Evolutionary conservation across 495 filamentous ascomycete species (phyloP), one percentile per base, ranked within the genome.

Genomic region (Pseudevernia furfuracea): DNA sequence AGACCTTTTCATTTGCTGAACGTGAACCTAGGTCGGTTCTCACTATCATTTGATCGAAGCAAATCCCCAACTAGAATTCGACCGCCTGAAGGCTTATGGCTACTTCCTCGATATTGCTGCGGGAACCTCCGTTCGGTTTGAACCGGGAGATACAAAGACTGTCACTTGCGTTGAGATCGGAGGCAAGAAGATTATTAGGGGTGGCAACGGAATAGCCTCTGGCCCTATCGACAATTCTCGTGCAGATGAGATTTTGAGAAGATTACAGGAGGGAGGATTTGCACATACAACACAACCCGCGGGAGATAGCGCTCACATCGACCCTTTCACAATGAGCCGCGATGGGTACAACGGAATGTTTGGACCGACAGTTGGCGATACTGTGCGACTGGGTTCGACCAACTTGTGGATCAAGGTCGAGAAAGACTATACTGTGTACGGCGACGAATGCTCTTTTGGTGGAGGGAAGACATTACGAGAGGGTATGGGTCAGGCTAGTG

Each of bases 31-130:
- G 85, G 81, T 92, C 67, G 94, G 94, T 25, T 96, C 90, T 63
- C 94, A 98, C 74, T 98, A 97, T 75, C 92, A 97, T 76, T 91
- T 98, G 74, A 84, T 96, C 70, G 94, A 98, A 79, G 88, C 85
- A 28, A 98, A 98, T 72, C 89, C 92, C 28, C 84, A 88, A 74
- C 79, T 98, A 61, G 85, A 90, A 71, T 98, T 98, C 74, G 94
- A 98, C 74, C 89, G 94, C n/a, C 74, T 84, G 36, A 84, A 84
- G 58, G 82, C 92, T 1, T 92, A 92, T 68, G 94, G 94, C 4
- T 96, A 82, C 74, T 83, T 92, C 15, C 81, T 98, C 28, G 92
- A 98, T 71, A 92, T 97, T 48, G 75, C 92, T 3, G 91, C 95
- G 15, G 94, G 94, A 19, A 97, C 92, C 1, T 94, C 92, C 21